Evolutionary conservation across 257 asterid species (phyloP).

Genomic region (Solanum acaule): DNA sequence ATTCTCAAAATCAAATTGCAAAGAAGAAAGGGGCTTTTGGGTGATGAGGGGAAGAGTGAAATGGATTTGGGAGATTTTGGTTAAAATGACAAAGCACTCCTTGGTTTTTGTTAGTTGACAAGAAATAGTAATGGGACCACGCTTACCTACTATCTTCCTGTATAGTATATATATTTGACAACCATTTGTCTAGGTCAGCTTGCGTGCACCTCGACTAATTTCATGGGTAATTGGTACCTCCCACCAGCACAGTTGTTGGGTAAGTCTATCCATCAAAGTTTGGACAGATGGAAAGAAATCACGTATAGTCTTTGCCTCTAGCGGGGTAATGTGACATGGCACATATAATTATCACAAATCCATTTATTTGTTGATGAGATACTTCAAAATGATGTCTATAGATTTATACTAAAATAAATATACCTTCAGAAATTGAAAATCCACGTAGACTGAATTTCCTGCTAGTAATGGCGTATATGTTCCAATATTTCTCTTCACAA

Average conservation of each 20-base stretch:
- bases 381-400: not conserved
- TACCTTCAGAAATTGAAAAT: constrained; percentile 74
- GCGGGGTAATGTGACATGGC: not conserved
- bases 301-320: not conserved
- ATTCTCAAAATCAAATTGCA: not conserved
- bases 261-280: not conserved
- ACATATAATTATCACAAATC: not conserved
- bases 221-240: not conserved
- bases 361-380: not conserved
- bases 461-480: constrained; percentile 64
- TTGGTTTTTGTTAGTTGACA: not conserved
- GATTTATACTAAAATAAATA: not conserved
- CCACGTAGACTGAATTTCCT: constrained; percentile 84
- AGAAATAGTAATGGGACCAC: not conserved
- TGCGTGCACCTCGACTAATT: not conserved
- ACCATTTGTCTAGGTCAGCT: not conserved
- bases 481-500: constrained; percentile 68
- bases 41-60: not conserved
- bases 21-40: not conserved
- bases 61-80: not conserved
- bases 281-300: not conserved
- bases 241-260: not conserved
- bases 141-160: not conserved
- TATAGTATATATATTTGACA: not conserved
- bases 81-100: not conserved